Evolutionary conservation across 2,329 filamentous ascomycete genomes (phyloP), one percentile per base, ranked within the genome.

Genomic region (Xylariaceae sp.): DNA sequence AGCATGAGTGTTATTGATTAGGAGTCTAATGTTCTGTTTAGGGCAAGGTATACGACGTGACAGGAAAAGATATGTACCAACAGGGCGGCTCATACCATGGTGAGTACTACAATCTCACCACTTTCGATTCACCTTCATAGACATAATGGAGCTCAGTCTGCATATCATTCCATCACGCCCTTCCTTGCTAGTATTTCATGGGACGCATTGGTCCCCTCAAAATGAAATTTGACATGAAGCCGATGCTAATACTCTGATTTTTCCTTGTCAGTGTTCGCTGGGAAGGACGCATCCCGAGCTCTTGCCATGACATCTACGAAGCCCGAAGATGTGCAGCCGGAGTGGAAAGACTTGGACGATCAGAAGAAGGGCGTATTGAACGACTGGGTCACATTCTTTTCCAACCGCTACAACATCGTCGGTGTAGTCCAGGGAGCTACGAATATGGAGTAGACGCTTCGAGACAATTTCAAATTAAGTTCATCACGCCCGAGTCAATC

Each of bases 381-480:
- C 48, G 94, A 99, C 70, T 99, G 94, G 94, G 84, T 87, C 58
- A 96, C 88, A 2, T 99, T 96, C 74, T 99, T 99, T 73, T 90
- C 88, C 61, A 99, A 97, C 77, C 81, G 94, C 52, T 99, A 99
- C 75, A 97, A 96, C 64, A 82, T 97, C 47, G 84, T 95, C 43
- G 90, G 90, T 13, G 69, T 77, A 50, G 82, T 88, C 14, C 73
- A 79, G 54, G 82, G 81, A 34, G 82, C 82, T 28, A 83, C 78
- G 28, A 86, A 86, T 64, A 71, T 74, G 64, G 78, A 77, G 49
- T 74, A 63, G 22, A 28, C 22, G 7, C 4, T 28, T 28, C 22
- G 53, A 39, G 44, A 16, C 16, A 13, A 16, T 36, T n/a, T 42
- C 34, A 16, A 39, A 41, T n/a, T 31, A 16, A 13, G 17, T 43